Percentiles rank a stretch among this genome's conserved stretches.
These are phyloP conservation scores for Fomitopsis schrenkii DNA, from an alignment of 1,284 basidiomycete genomes.

Conservation along the genomic window DNA sequence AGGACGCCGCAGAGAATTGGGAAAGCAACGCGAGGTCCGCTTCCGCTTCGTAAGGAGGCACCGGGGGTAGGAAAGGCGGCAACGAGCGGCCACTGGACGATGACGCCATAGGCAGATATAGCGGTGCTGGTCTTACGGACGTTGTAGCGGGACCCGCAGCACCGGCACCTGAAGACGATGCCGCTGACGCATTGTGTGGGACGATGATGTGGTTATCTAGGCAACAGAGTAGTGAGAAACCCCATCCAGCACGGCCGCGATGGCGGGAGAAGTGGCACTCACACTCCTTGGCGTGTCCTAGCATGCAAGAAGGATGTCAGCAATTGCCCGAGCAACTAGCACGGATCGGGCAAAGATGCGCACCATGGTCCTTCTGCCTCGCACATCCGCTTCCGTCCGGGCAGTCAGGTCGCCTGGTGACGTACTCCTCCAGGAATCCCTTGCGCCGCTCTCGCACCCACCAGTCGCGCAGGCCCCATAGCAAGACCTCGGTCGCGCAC, in stretches of 20 bases:
- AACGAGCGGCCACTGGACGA: not conserved
- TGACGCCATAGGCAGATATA: not conserved
- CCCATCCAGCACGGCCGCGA: not conserved
- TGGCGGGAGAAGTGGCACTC: conserved; percentile 22
- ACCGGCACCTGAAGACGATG: not conserved
- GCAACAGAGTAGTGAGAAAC: conserved; percentile 4
- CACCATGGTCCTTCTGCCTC: conserved; percentile 61
- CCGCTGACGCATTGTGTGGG: conserved; percentile 13
- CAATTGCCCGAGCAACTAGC: not conserved
- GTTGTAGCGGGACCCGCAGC: not conserved
- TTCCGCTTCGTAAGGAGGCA: conserved; percentile 2
- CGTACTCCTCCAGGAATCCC: conserved; percentile 50
- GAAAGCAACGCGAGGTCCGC: conserved; percentile 8
- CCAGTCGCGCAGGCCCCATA: conserved; percentile 74
- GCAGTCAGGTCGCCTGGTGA: conserved; percentile 60
- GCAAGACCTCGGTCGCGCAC: conserved; percentile 67
- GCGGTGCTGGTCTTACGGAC: not conserved
- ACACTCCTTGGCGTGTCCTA: conserved; percentile 73
- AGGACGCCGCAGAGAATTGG: conserved; percentile 6
- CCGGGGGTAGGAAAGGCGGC: conserved; percentile 2
- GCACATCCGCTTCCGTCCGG: conserved; percentile 50
- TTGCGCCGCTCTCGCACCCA: conserved; percentile 73
- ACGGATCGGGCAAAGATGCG: conserved; percentile 19
- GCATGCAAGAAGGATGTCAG: not conserved
- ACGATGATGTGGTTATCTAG: conserved; percentile 48